phyloP scores from a whole-genome alignment of 1,284 basidiomycete genomes.

The Sparassis latifolia region DNA sequence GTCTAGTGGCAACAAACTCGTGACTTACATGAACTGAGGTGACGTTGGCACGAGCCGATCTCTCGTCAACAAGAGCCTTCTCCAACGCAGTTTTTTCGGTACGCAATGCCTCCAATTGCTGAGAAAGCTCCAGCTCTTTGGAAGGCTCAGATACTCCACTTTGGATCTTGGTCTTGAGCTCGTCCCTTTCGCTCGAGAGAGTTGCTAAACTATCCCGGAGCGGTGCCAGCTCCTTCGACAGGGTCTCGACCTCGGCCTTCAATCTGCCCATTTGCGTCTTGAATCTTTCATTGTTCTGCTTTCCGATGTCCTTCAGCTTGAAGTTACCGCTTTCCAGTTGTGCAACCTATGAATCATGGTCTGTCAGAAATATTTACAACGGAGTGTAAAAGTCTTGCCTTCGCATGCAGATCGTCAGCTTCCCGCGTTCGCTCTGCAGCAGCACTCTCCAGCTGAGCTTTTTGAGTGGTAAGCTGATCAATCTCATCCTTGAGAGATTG shows the following conservation, averaged over 20 bases:
- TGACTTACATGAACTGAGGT: conserved; percentile 6
- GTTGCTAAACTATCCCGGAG: not conserved
- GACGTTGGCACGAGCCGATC: conserved; percentile 16
- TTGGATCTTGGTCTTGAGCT: conserved; percentile 20
- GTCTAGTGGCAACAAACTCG: conserved; percentile 24
- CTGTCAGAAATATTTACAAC: too few species aligned
- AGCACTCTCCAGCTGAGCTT: conserved; percentile 32
- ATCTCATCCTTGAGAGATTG: conserved; percentile 75
- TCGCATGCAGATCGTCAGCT: too few species aligned
- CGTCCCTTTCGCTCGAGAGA: conserved; percentile 28
- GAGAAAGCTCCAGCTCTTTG: conserved; percentile 19
- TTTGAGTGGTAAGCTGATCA: conserved; percentile 43
- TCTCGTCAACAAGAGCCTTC: conserved; percentile 33
- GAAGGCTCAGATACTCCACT: conserved; percentile 12
- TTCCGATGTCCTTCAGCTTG: conserved; percentile 23
- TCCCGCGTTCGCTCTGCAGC: conserved; percentile 27
- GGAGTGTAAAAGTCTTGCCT: too few species aligned
- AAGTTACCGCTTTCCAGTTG: conserved; percentile 13
- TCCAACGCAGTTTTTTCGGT: conserved; percentile 39
- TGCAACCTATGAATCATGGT: conserved; percentile 7
- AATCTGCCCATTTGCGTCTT: conserved; percentile 32
- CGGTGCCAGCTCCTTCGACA: conserved; percentile 20
- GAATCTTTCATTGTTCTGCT: conserved; percentile 28
- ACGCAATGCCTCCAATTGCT: conserved; percentile 34
- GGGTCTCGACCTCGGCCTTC: conserved; percentile 24